Evolutionary conservation across 306 rosid genomes (phyloP).

Genomic region (Boehmeria nivea): DNA sequence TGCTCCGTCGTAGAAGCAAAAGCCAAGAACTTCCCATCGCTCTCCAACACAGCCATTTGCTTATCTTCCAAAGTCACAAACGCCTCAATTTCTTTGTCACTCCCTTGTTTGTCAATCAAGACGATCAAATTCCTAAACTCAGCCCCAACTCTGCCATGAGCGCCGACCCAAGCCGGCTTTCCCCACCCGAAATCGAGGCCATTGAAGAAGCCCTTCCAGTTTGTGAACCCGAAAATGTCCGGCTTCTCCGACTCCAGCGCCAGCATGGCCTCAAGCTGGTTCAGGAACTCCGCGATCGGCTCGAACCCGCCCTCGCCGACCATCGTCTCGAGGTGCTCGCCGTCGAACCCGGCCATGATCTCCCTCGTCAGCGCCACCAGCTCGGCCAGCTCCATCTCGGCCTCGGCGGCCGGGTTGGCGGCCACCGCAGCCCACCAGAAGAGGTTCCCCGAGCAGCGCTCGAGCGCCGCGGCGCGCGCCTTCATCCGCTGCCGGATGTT

Average conservation of each 20-base stretch:
- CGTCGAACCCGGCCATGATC: neutral
- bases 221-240: constrained; percentile 26
- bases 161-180: constrained; percentile 43
- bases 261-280: constrained; percentile 19
- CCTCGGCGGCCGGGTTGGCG: neutral
- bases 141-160: constrained; percentile 35
- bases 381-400: neutral
- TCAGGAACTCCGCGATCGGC: constrained; percentile 22
- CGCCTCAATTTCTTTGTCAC: neutral
- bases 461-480: constrained; percentile 17
- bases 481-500: constrained; percentile 39
- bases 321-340: constrained; percentile 15
- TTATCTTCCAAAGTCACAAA: neutral
- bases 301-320: constrained; percentile 23
- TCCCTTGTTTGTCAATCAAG: constrained; percentile 25
- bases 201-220: constrained; percentile 32
- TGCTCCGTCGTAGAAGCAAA: neutral
- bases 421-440: constrained; percentile 24
- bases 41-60: neutral
- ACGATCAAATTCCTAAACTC: constrained; percentile 26
- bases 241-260: constrained; percentile 12
- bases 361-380: constrained; percentile 4
- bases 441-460: constrained; percentile 21
- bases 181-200: constrained; percentile 53
- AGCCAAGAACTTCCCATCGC: neutral